Evolutionary conservation across 345 rosid species (phyloP), one percentile per base, ranked within the genome.

Genomic region (Aurinia saxatilis): DNA sequence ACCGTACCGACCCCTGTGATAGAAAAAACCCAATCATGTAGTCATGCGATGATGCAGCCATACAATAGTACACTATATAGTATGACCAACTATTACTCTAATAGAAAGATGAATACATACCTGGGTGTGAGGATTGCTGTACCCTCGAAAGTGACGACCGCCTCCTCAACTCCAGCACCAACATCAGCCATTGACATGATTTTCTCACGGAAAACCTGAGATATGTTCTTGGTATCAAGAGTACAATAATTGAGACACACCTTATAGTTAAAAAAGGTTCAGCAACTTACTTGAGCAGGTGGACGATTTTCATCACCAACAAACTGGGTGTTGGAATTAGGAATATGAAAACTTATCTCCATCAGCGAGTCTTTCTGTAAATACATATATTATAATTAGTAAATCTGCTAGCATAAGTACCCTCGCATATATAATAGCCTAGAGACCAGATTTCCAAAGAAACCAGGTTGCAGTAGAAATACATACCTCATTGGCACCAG

Each of bases 71-170:
- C 37, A 41, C 1, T 17, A 40, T 19, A 33, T 36, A 38, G 17
- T 62, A 12, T 8, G 36, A 21, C 10, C 19, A 63, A 56, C 40
- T 14, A 29, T 63, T 5, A 50, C 29, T 15, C 50, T 46, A 44
- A 4, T 25, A 37, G 19, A 34, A 45, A 41, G 6, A 18, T 29
- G 49, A 38, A 18, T 21, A 13, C 8, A 73, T 65, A 90, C 99
- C 99, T 90, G 41, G 99, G 99, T 39, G 99, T 93, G 53, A 93
- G 96, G 68, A 93, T 80, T 42, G 90, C 92, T 70, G 87, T 81
- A 57, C 92, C 86, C 68, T 90, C 99, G 42, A 93, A 93, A 21
- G 95, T 85, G 75, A 83, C 91, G 41, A 93, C 90, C 37, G 97
- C 90, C 65, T 90, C 97, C 75, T 87, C 96, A 74, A 71, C 86